Evolutionary conservation across 2,329 filamentous ascomycete genomes (phyloP).

Genomic region (Biscogniauxia marginata): DNA sequence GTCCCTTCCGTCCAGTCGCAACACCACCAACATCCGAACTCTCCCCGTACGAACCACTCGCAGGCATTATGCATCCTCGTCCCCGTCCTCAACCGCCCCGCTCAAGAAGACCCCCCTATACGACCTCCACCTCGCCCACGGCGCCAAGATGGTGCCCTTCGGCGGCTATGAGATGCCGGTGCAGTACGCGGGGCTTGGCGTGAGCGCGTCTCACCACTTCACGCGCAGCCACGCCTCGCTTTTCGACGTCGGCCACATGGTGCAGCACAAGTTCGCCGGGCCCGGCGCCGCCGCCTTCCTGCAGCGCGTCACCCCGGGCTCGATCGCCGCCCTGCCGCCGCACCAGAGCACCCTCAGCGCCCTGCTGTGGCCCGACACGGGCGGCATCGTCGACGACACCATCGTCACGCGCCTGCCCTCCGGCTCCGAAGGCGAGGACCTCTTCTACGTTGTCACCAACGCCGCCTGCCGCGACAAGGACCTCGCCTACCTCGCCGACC

Average conservation of each 20-base stretch:
- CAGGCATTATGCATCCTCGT: slow-evolving; percentile 25
- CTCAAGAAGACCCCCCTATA: slow-evolving; percentile 71
- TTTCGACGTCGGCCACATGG: slow-evolving; percentile 98
- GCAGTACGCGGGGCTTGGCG: slow-evolving; percentile 74
- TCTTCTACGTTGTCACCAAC: slow-evolving; percentile 94
- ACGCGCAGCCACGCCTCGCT: slow-evolving; percentile 84
- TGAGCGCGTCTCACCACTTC: slow-evolving; percentile 84
- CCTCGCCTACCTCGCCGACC: slow-evolving; percentile 68
- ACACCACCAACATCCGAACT: neutral
- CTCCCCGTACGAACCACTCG: slow-evolving; percentile 1
- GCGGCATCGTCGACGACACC: slow-evolving; percentile 93
- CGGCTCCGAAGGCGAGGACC: slow-evolving; percentile 47
- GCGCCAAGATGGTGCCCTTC: slow-evolving; percentile 96
- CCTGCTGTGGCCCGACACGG: slow-evolving; percentile 73
- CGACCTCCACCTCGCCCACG: slow-evolving; percentile 72
- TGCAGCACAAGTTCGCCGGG: slow-evolving; percentile 81
- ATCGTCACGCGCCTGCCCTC: slow-evolving; percentile 73
- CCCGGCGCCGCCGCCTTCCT: slow-evolving; percentile 79
- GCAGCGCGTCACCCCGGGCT: slow-evolving; percentile 78
- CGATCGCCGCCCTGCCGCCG: slow-evolving; percentile 59
- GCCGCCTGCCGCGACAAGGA: slow-evolving; percentile 91
- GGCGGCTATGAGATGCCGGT: slow-evolving; percentile 92
- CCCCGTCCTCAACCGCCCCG: slow-evolving; percentile 9
- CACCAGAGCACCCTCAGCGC: slow-evolving; percentile 82
- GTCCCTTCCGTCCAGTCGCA: neutral